Evolutionary conservation across 495 filamentous ascomycete species (phyloP).

Genomic region (Rostrohypoxylon terebratum): DNA sequence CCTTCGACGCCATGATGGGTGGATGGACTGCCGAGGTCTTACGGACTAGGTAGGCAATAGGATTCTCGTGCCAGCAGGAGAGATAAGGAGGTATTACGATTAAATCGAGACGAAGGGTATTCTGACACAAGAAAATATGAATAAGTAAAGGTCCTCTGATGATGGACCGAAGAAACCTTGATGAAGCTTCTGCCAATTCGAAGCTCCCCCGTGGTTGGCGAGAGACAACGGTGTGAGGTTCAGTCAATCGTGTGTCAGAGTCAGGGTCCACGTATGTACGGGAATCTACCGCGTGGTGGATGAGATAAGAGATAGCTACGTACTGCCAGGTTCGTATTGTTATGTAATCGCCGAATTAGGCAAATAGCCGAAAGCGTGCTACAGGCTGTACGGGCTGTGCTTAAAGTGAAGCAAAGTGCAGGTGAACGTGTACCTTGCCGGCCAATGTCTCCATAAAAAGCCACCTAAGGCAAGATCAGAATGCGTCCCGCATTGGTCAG

Average conservation of each 20-base stretch:
- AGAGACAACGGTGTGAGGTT: neutral
- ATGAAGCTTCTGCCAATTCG: conserved; percentile 32
- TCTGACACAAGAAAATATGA: conserved; percentile 10
- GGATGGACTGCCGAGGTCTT: conserved; percentile 4
- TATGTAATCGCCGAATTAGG: conserved; percentile 22
- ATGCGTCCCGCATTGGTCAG: conserved; percentile 34
- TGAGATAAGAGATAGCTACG: conserved; percentile 31
- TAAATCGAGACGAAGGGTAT: neutral
- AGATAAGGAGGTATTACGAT: conserved; percentile 18
- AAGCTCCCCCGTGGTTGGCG: conserved; percentile 30
- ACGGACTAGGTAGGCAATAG: neutral
- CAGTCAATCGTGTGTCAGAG: conserved; percentile 19
- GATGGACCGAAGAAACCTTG: conserved; percentile 20
- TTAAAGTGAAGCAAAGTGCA: neutral
- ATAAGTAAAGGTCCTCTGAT: neutral
- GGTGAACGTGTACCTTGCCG: conserved; percentile 16
- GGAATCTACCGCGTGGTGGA: conserved; percentile 23
- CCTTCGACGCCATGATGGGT: conserved; percentile 60
- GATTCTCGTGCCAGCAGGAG: conserved; percentile 26
- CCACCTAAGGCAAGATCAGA: neutral
- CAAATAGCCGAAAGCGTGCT: conserved; percentile 16
- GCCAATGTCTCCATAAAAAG: conserved; percentile 8
- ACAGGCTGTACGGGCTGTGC: neutral
- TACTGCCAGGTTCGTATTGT: conserved; percentile 5
- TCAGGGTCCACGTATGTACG: conserved; percentile 16